Evolutionary conservation across 2,329 filamentous ascomycete genomes (phyloP).

Genomic region (Calonectria pseudoturangicola): DNA sequence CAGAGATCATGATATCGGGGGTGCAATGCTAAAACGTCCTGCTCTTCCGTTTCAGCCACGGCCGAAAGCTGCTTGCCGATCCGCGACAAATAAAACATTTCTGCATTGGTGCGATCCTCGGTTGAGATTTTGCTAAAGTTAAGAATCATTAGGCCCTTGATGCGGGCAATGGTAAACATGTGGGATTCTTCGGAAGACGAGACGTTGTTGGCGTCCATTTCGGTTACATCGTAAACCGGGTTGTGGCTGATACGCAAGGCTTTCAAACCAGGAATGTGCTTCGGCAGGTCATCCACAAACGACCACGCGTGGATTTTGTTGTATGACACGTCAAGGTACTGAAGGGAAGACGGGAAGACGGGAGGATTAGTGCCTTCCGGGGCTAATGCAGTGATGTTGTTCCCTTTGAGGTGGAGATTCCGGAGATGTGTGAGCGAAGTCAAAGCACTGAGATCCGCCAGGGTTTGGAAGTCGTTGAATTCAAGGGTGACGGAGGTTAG

Average conservation of each 20-base stretch:
- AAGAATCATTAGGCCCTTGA: slow-evolving; percentile 79
- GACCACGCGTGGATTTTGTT: slow-evolving; percentile 82
- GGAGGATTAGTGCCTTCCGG: slow-evolving; percentile 57
- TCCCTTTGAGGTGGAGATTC: slow-evolving; percentile 84
- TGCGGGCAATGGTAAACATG: slow-evolving; percentile 89
- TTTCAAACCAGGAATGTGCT: slow-evolving; percentile 82
- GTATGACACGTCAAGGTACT: slow-evolving; percentile 83
- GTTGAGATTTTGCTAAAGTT: slow-evolving; percentile 84
- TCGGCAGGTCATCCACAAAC: slow-evolving; percentile 82
- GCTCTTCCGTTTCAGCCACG: slow-evolving; percentile 71
- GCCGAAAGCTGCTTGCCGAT: slow-evolving; percentile 85
- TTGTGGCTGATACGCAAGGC: slow-evolving; percentile 90
- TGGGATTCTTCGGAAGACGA: slow-evolving; percentile 85
- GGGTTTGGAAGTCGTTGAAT: slow-evolving; percentile 79
- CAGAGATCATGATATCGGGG: slow-evolving; percentile 85
- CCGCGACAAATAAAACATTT: slow-evolving; percentile 92
- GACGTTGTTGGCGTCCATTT: slow-evolving; percentile 60
- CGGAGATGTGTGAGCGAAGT: slow-evolving; percentile 70
- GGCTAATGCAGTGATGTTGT: slow-evolving; percentile 74
- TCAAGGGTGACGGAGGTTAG: slow-evolving; percentile 81
- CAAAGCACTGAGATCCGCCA: slow-evolving; percentile 76
- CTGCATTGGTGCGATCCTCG: slow-evolving; percentile 88
- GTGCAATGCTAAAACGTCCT: slow-evolving; percentile 77
- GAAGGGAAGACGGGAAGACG: slow-evolving; percentile 72
- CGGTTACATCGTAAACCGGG: slow-evolving; percentile 80